phyloP scores from a whole-genome alignment of 805 yeast species.

The Schizosaccharomyces cryophilus region DNA sequence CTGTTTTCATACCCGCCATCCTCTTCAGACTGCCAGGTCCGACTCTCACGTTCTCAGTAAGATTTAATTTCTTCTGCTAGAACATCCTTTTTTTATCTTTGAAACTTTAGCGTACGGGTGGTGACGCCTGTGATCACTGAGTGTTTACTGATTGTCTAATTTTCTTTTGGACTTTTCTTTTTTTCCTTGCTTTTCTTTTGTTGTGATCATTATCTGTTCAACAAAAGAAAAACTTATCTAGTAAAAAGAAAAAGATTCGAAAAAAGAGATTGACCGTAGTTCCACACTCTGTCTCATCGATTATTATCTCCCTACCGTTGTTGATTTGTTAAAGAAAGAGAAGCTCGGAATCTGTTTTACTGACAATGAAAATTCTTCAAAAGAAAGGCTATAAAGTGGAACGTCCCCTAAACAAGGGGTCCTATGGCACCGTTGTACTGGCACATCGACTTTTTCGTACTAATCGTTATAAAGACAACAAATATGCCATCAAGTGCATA shows the following conservation, averaged over 20 bases:
- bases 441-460: neutral
- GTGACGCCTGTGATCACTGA: neutral
- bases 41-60: neutral
- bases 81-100: neutral
- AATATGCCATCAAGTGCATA: conserved; percentile 72
- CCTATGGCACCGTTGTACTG: conserved; percentile 74
- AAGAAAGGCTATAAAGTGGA: neutral
- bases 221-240: too few relatives aligned
- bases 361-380: neutral
- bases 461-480: conserved; percentile 9
- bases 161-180: neutral
- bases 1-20: conserved; percentile 1
- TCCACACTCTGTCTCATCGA: too few relatives aligned
- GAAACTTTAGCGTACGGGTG: neutral
- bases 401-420: conserved; percentile 49
- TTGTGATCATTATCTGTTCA: too few relatives aligned
- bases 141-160: neutral
- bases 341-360: neutral
- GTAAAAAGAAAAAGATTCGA: too few relatives aligned
- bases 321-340: neutral
- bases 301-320: neutral
- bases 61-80: neutral
- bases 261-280: too few relatives aligned
- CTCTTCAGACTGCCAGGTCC: neutral
- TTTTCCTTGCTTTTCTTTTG: neutral